Evolutionary conservation across 805 yeast genomes (phyloP).

Genomic region (Spencermartinsiella europaea): DNA sequence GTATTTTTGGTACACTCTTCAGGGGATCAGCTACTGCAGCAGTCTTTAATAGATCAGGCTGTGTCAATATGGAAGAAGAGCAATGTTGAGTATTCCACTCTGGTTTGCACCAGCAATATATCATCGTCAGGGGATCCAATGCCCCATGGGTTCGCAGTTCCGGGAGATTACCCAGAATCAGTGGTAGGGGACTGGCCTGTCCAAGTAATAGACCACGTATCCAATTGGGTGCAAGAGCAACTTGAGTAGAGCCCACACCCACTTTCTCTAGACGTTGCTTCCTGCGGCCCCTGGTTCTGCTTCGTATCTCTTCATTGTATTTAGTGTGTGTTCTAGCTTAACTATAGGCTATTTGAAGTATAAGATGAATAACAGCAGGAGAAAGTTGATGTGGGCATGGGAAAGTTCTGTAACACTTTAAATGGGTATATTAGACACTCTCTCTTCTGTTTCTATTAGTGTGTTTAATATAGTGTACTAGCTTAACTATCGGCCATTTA

Average conservation of each 20-base stretch:
- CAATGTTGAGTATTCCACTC: constrained; percentile 15
- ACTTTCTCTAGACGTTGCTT: not conserved
- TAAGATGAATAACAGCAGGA: too few species aligned
- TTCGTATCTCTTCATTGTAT: too few species aligned
- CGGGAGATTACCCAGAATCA: constrained; percentile 35
- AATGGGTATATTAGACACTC: too few species aligned
- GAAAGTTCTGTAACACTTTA: too few species aligned
- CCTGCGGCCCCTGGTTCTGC: not conserved
- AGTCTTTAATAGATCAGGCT: constrained; percentile 18
- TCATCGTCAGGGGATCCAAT: constrained; percentile 26
- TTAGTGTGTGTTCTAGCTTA: too few species aligned
- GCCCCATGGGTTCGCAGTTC: constrained; percentile 41
- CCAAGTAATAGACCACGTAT: constrained; percentile 19
- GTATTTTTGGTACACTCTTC: constrained; percentile 23
- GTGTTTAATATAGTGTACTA: too few species aligned
- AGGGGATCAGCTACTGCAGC: constrained; percentile 27
- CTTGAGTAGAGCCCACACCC: not conserved
- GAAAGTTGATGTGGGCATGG: too few species aligned
- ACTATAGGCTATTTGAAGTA: too few species aligned
- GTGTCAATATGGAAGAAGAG: constrained; percentile 13
- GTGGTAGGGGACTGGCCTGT: constrained; percentile 32
- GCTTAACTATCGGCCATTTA: too few species aligned
- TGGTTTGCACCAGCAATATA: constrained; percentile 19
- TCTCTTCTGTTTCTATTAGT: too few species aligned
- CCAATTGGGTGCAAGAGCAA: constrained; percentile 14